Evolutionary conservation across 2,329 filamentous ascomycete genomes (phyloP).

Genomic region (Fusarium cicatricum): DNA sequence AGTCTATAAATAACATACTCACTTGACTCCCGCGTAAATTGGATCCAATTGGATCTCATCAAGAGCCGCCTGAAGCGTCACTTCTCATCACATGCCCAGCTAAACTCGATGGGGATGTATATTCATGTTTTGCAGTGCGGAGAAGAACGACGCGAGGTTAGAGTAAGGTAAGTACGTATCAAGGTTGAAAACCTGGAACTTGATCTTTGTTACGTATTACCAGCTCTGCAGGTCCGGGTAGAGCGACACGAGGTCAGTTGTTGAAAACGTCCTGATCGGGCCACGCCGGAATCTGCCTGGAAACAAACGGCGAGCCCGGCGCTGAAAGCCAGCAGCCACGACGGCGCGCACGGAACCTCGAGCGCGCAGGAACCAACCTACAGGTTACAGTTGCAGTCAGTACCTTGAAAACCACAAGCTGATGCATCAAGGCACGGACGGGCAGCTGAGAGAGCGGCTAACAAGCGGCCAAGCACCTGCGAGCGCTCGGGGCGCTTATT

Average conservation of each 20-base stretch:
- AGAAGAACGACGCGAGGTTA: conserved; percentile 1
- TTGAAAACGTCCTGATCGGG: not conserved
- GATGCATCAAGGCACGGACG: not conserved
- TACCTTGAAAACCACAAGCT: too few relatives aligned
- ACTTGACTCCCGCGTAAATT: too few relatives aligned
- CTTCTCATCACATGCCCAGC: conserved; percentile 35
- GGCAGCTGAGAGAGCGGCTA: not conserved
- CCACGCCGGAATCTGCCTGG: not conserved
- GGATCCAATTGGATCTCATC: conserved; percentile 24
- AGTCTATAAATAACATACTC: too few relatives aligned
- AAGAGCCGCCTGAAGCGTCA: conserved; percentile 29
- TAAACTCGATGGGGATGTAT: conserved; percentile 30
- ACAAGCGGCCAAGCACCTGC: not conserved
- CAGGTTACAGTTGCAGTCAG: not conserved
- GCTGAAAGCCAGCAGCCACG: conserved; percentile 11
- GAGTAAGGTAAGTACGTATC: too few relatives aligned
- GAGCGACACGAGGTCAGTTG: not conserved
- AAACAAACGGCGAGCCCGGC: conserved; percentile 1
- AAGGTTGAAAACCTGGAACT: not conserved
- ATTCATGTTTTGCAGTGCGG: conserved; percentile 28
- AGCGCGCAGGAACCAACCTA: conserved; percentile 14
- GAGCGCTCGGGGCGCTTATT: not conserved
- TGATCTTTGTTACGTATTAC: too few relatives aligned
- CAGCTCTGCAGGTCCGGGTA: too few relatives aligned
- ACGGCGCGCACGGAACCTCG: conserved; percentile 16